Base-by-base conservation (phyloP, 257 asterid genomes). In the Salvia splendens region DNA sequence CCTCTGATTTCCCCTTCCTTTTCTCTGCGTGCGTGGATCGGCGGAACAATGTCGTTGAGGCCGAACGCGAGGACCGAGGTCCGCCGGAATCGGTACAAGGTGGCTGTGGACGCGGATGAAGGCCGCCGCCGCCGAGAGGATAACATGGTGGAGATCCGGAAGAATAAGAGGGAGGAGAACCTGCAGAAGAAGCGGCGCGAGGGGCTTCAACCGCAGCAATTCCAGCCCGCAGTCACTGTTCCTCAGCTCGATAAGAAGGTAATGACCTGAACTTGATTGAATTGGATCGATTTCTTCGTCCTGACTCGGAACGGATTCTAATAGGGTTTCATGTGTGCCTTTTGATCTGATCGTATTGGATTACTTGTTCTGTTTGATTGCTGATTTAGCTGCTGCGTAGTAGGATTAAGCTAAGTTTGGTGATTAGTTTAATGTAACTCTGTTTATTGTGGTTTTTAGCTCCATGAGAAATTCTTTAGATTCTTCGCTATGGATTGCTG, bases 101-200 rank as follows among this genome's bases (percentile, higher is more conserved):
- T 93, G 57, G 97, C 99, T 61, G 97, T 93, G 14, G 99, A 93
- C 69, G 94, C 95, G 20, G 97, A 93, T 8, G 98, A 92, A 70
- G 96, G 98, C 2, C 83, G 98, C n/a, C 83, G 98, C 41, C 82
- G 98, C 54, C 81, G 98, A 43, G 98, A 92, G 74, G 97, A 92
- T 72, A 86, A 88, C 60, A 82, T 89, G 30, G 30, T 24, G 30
- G 30, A 24, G 30, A 24, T 24, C 30, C 30, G 30, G 30, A 24
- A 24, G 30, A 92, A 12, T 64, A 85, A 55, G 67, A 81, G 97
- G 32, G 98, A 92, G 81, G 98, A 92, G 78, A 89, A 76, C 52
- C 79, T 92, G 87, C 62, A 83, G 65, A 93, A 93, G 83, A 93
- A 93, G 86, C 94, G 97, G 9, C 95, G 98, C 17, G 96, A 93